phyloP scores from a whole-genome alignment of 495 filamentous ascomycete species.

The Staphylotrichum longicolle region DNA sequence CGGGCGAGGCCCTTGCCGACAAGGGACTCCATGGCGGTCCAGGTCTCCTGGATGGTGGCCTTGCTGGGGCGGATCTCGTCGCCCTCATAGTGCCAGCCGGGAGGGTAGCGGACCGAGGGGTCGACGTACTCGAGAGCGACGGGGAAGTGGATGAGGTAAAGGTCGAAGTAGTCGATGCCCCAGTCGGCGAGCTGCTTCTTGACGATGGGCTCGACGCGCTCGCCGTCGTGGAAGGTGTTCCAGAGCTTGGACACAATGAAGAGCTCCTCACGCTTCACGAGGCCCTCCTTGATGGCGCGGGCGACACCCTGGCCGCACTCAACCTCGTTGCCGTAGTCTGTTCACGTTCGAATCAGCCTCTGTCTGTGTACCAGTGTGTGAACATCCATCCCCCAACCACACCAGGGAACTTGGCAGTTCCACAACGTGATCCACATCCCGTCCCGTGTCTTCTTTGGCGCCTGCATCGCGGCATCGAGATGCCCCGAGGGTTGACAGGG shows the following conservation, averaged over 20 bases:
- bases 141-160: conserved; percentile 82
- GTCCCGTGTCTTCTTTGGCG: conserved; percentile 4
- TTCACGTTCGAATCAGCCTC: conserved; percentile 24
- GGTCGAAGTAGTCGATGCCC: conserved; percentile 82
- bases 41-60: conserved; percentile 81
- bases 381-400: no score
- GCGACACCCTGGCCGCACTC: conserved; percentile 82
- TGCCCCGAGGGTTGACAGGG: conserved; percentile 23
- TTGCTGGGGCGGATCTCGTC: conserved; percentile 57
- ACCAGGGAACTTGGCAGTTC: conserved; percentile 1
- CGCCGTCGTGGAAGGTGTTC: conserved; percentile 81
- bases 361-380: conserved; percentile 4
- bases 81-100: conserved; percentile 69
- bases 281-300: conserved; percentile 79
- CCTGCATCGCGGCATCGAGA: conserved; percentile 13
- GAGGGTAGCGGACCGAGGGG: conserved; percentile 73
- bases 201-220: conserved; percentile 69
- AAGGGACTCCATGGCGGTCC: conserved; percentile 78
- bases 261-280: conserved; percentile 83
- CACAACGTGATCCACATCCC: conserved; percentile 4
- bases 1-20: conserved; percentile 66
- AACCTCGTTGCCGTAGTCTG: conserved; percentile 87
- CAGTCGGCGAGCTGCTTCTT: conserved; percentile 74
- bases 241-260: conserved; percentile 93
- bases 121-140: conserved; percentile 77